phyloP scores from a whole-genome alignment of 2,329 filamentous ascomycete genomes.

The Botrytis fragariae region DNA sequence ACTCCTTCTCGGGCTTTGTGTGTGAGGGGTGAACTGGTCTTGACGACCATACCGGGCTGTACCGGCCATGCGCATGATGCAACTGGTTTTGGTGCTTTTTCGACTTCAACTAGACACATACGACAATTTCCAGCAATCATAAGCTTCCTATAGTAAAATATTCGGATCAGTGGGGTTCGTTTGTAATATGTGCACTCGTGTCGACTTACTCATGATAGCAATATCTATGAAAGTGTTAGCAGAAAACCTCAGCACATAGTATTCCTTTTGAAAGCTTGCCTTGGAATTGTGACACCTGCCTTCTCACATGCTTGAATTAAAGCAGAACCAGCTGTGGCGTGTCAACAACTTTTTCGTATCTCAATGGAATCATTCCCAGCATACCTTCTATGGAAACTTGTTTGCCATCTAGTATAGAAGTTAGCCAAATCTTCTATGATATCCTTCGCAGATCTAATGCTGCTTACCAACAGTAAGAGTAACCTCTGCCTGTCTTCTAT shows the following conservation, averaged over 20 bases:
- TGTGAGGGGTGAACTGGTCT: constrained; percentile 92
- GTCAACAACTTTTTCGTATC: constrained; percentile 40
- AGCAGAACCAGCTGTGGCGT: constrained; percentile 77
- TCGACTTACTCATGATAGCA: constrained; percentile 90
- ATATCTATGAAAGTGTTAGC: constrained; percentile 61
- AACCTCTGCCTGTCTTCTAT: constrained; percentile 81
- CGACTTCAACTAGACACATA: constrained; percentile 99
- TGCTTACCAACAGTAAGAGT: constrained; percentile 89
- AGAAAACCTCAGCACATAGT: constrained; percentile 8
- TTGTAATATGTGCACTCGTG: background rate
- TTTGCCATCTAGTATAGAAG: constrained; percentile 72
- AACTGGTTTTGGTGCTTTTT: constrained; percentile 92
- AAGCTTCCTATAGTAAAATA: constrained; percentile 65
- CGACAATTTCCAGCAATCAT: constrained; percentile 99
- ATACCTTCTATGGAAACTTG: constrained; percentile 97
- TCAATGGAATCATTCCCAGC: constrained; percentile 25
- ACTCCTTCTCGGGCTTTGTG: constrained; percentile 98
- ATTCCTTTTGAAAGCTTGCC: constrained; percentile 49
- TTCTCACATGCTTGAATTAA: constrained; percentile 99
- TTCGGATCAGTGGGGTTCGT: constrained; percentile 29
- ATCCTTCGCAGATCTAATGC: constrained; percentile 33
- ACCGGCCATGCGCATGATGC: constrained; percentile 99
- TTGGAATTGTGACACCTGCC: constrained; percentile 84
- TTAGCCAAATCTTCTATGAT: constrained; percentile 36
- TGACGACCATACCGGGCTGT: constrained; percentile 97